Evolutionary conservation across 2,329 filamentous ascomycete genomes (phyloP).

Genomic region (Aspergillus persii): DNA sequence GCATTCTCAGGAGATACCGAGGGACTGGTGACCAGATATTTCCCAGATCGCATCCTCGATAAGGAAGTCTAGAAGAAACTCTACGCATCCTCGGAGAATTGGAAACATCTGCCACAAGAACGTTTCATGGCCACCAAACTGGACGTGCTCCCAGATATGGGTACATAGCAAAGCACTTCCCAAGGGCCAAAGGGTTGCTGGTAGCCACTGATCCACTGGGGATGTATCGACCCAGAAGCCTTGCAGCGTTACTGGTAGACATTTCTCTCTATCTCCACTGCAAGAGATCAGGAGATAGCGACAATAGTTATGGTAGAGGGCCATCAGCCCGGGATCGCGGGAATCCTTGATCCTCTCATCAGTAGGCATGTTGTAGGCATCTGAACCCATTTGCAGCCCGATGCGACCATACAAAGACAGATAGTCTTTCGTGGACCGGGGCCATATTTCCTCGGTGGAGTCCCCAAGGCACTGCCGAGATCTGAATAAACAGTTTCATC

Average conservation of each 20-base stretch:
- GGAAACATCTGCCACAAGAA: conserved; percentile 25
- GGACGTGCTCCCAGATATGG: conserved; percentile 58
- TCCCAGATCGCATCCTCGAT: conserved; percentile 21
- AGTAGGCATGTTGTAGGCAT: conserved; percentile 27
- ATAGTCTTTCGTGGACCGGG: conserved; percentile 37
- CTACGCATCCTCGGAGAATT: conserved; percentile 27
- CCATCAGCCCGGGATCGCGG: conserved; percentile 54
- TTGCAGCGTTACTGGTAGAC: conserved; percentile 52
- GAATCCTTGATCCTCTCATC: conserved; percentile 26
- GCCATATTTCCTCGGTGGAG: conserved; percentile 22
- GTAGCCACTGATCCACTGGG: conserved; percentile 47
- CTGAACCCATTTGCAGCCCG: conserved; percentile 25
- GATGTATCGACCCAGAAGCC: conserved; percentile 58
- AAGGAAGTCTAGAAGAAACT: conserved; percentile 31
- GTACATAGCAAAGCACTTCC: conserved; percentile 60
- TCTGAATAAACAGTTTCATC: conserved; percentile 28
- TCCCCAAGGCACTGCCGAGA: conserved; percentile 22
- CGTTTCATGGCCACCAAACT: conserved; percentile 42
- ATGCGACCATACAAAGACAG: conserved; percentile 30
- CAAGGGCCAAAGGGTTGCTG: conserved; percentile 42
- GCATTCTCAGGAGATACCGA: conserved; percentile 32
- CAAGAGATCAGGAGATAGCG: conserved; percentile 57
- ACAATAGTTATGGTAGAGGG: conserved; percentile 53
- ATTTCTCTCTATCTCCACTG: conserved; percentile 39
- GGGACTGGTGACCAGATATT: conserved; percentile 27